phyloP scores from a whole-genome alignment of 2,329 filamentous ascomycete species.

The Epichloe gansuensis region DNA sequence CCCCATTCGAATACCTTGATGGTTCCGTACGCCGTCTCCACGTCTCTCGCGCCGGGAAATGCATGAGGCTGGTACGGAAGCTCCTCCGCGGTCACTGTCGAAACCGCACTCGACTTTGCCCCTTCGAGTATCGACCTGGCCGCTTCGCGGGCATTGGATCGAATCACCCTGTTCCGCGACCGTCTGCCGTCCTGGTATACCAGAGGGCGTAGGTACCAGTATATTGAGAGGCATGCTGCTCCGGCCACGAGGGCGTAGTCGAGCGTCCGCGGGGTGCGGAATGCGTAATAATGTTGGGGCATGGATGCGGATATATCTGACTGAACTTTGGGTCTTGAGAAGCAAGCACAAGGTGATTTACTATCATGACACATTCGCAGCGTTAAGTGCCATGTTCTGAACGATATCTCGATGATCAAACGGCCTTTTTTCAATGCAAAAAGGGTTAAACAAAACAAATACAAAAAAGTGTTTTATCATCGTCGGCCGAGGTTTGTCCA shows the following conservation, averaged over 20 bases:
- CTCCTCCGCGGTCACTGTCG: not conserved
- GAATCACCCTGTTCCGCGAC: not conserved
- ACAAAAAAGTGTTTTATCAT: no score
- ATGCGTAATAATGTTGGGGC: constrained; percentile 1
- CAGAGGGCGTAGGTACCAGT: constrained; percentile 18
- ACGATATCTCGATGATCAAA: no score
- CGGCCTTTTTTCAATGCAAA: accelerated
- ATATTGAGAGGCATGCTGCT: constrained; percentile 22
- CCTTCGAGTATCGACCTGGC: not conserved
- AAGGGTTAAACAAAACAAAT: no score
- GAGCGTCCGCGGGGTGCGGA: constrained; percentile 2
- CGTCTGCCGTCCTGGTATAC: constrained; percentile 7
- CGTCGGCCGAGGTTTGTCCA: no score
- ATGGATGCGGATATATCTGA: not conserved
- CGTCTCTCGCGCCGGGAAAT: constrained; percentile 56
- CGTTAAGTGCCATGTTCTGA: no score
- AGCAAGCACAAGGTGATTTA: not conserved
- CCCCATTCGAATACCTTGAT: constrained; percentile 74
- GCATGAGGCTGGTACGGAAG: constrained; percentile 56
- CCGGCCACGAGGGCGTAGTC: constrained; percentile 9
- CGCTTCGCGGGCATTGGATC: constrained; percentile 2
- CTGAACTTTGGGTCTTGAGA: not conserved
- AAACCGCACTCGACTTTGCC: no score
- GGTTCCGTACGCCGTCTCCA: constrained; percentile 56
- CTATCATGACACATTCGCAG: no score